Evolutionary conservation across 257 asterid genomes (phyloP).

Genomic region (Ligustrum vulgare): DNA sequence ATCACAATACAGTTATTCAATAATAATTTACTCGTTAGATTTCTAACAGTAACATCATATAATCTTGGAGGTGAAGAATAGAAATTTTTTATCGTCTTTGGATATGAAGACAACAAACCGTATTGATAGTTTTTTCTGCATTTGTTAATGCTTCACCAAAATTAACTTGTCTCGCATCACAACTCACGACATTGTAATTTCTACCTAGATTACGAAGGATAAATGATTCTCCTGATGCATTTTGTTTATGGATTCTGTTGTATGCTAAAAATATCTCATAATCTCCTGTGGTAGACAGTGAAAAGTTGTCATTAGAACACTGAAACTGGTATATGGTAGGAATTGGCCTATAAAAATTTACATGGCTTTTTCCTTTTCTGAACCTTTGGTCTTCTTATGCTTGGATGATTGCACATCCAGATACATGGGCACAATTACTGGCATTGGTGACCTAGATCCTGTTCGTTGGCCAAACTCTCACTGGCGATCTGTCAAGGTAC

Average conservation of each 20-base stretch:
- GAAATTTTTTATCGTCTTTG: neutral
- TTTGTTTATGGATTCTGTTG: neutral
- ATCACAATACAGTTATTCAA: no score
- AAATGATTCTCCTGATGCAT: constrained; percentile 7
- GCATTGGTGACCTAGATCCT: constrained; percentile 88
- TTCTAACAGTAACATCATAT: neutral
- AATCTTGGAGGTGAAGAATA: neutral
- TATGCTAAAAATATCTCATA: neutral
- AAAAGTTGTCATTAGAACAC: neutral
- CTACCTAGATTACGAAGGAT: neutral
- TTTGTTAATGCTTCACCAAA: neutral
- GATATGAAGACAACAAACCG: constrained; percentile 4
- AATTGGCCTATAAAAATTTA: neutral
- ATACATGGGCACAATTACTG: constrained; percentile 97
- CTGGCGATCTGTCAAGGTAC: constrained; percentile 97
- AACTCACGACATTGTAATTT: neutral
- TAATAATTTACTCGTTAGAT: no score
- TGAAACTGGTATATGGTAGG: neutral
- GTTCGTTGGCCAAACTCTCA: constrained; percentile 97
- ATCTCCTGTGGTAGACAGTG: neutral
- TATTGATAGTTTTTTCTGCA: neutral
- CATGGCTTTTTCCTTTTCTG: neutral
- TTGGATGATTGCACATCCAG: constrained; percentile 41
- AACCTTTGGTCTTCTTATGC: constrained; percentile 23
- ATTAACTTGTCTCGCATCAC: neutral